Evolutionary conservation across 495 filamentous ascomycete species (phyloP), one percentile per base, ranked within the genome.

Genomic region (Lophiostoma macrostomum): DNA sequence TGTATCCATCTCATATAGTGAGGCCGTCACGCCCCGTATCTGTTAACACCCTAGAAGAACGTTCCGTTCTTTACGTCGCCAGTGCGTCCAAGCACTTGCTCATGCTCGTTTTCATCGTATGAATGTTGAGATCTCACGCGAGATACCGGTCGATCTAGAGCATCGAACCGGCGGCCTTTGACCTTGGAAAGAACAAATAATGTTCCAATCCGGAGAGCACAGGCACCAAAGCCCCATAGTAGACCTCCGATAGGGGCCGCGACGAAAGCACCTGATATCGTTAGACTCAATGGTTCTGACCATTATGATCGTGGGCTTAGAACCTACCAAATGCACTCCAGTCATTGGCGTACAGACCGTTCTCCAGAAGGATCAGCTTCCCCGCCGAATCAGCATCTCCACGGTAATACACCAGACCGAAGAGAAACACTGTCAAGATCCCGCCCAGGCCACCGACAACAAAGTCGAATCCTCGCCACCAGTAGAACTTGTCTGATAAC

Each of bases 381-480:
- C 75, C 83, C 5, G 82, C 86, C 24, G 73, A 53, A n/a, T 76
- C 64, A 4, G 82, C 80, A 59, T 81, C 77, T 19, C 80, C 83
- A 59, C 52, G 24, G 36, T 79, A 90, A 50, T 77, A 79, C 27
- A 87, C 76, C 2, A 81, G 76, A 5, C 86, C 86, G 58, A 88
- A 90, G 52, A 89, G 72, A 68, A 87, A 89, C 29, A 90, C 83
- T 1, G 81, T 84, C 27, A 90, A 66, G 35, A 90, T 73, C 1
- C 86, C 86, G 2, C 86, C 86, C 0, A 88, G 66, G 0, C 84
- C 83, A 31, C 84, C 86, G 34, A 85, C 71, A 19, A 88, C 74
- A 32, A 88, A 83, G 54, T 90, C 86, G 56, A 86, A 83, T 10
- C 86, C 86, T 13, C 82, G 74, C 79, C 85, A 85, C 73, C 78